phyloP scores from a whole-genome alignment of 192 early-diverging fungal genomes.

The Backusella sp. region DNA sequence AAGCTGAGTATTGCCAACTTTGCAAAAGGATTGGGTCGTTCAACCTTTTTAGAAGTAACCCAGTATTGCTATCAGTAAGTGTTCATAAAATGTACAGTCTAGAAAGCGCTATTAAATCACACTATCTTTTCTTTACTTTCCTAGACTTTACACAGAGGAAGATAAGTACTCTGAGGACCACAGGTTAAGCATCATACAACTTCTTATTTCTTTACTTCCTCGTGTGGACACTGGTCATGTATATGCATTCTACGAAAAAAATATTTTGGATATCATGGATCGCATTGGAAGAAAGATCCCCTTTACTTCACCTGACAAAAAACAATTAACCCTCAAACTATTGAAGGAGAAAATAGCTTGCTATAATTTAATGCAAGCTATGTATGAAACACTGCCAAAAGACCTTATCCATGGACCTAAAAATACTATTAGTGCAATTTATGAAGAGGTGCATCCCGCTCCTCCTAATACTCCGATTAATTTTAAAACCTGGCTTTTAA shows the following conservation, averaged over 20 bases:
- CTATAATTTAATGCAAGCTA: constrained; percentile 43
- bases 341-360: constrained; percentile 44
- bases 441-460: not conserved
- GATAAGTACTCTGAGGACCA: constrained; percentile 15
- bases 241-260: constrained; percentile 44
- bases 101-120: not conserved
- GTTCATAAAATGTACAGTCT: not conserved
- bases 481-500: constrained; percentile 9
- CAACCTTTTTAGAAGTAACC: constrained; percentile 40
- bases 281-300: constrained; percentile 36
- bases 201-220: constrained; percentile 51
- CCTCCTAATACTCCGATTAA: no score
- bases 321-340: constrained; percentile 3
- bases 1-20: constrained; percentile 34
- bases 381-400: not conserved
- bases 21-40: constrained; percentile 31
- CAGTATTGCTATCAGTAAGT: constrained; percentile 47
- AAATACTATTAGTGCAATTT: not conserved
- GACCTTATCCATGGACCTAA: not conserved
- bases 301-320: constrained; percentile 10
- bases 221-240: constrained; percentile 41
- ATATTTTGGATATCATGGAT: constrained; percentile 54
- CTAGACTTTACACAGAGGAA: constrained; percentile 20
- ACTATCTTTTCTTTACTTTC: constrained; percentile 21
- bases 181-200: constrained; percentile 48